phyloP scores from a whole-genome alignment of 2,329 filamentous ascomycete species.

The Tolypocladium capitatum region DNA sequence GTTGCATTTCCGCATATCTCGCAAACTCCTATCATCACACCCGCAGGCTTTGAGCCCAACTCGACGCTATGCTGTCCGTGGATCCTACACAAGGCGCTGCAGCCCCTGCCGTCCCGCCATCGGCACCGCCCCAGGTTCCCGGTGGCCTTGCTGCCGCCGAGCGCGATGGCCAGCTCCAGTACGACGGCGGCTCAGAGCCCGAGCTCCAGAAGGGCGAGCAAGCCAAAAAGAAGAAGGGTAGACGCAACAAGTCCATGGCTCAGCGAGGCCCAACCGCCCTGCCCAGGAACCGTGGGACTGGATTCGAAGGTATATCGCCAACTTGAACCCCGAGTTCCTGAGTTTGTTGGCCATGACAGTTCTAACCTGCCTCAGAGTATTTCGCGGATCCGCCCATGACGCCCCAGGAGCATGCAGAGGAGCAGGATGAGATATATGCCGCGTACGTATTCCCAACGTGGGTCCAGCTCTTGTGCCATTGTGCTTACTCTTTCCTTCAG shows the following conservation, averaged over 20 bases:
- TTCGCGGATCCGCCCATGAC: constrained; percentile 71
- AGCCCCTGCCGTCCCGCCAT: background rate
- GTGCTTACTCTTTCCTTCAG: constrained; percentile 20
- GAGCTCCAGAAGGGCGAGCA: background rate
- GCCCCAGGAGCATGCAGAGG: constrained; percentile 50
- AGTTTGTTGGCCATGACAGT: background rate
- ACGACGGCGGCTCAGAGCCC: background rate
- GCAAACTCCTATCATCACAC: background rate
- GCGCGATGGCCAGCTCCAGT: background rate
- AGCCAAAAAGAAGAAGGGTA: constrained; percentile 9
- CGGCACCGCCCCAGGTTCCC: background rate
- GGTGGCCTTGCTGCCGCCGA: background rate
- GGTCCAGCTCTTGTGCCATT: background rate
- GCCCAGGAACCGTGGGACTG: constrained; percentile 37
- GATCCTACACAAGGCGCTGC: background rate
- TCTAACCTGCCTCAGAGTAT: constrained; percentile 37
- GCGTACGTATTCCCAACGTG: constrained; percentile 22
- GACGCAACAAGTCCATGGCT: constrained; percentile 5
- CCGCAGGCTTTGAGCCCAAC: background rate
- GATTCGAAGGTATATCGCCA: constrained; percentile 48
- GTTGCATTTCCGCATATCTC: background rate
- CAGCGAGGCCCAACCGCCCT: constrained; percentile 26
- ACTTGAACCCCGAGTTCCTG: background rate
- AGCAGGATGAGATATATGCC: constrained; percentile 53
- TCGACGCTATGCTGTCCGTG: background rate